Base-by-base conservation (phyloP, 257 asterid genomes). In the Solanum chiquidenum region DNA sequence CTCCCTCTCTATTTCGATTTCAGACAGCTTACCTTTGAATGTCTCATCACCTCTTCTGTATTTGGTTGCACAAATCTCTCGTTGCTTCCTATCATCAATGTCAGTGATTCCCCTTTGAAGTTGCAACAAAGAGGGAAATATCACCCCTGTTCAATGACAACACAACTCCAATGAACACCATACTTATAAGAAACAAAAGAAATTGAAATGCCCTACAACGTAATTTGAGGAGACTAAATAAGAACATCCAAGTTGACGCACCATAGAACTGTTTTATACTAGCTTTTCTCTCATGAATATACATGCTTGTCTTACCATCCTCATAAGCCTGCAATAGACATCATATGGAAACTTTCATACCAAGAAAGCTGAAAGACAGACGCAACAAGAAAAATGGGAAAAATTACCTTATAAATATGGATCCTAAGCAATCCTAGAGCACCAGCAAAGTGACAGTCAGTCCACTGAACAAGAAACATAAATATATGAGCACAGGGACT, bases 51-150 rank as follows among this genome's bases (percentile, higher is more conserved):
- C 87, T 88, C 91, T 93, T 86, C 66, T 83, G 89, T 94, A 97
- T 83, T 94, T 95, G 66, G 91, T 87, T 35, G 89, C 94, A 35
- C 94, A 94, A 2, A 92, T 87, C 90, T 95, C 96, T 79, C 94
- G 92, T 88, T 97, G 99, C 91, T 94, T 95, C 92, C 98, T 92
- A 75, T 95, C 98, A 86, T 97, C 98, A 49, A 93, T 90, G 83
- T 95, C 98, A 34, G 93, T 94, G 38, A 95, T 92, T 84, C 98
- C 98, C 40, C 91, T 91, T 46, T 94, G 92, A 87, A 95, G 98
- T 94, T 93, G 98, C 93, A 95, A 86, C 84, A 97, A 82, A 69
- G 99, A 95, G n/a, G 99, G 99, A 88, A 95, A 95, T 89, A 97
- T 95, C 84, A 95, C 93, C 25, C 98, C 99, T 97, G 90, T 83